A percentile compares a stretch with the other conserved stretches of the same genome.
Evolutionary conservation across 257 asterid species (phyloP).

Genomic region (Jasminum sambac): DNA sequence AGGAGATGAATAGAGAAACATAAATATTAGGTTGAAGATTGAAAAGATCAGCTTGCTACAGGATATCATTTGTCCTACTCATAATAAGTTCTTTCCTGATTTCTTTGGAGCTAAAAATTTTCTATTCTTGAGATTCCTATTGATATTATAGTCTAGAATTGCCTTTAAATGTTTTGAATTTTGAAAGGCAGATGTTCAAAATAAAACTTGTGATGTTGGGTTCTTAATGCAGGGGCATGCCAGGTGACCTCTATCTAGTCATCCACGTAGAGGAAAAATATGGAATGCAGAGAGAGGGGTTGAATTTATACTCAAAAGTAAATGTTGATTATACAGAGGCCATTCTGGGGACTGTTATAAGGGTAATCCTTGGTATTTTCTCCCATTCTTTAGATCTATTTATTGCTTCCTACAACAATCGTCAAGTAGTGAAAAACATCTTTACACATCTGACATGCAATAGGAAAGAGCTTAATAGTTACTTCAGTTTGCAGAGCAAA

Average conservation of each 20-base stretch:
- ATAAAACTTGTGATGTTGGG: conserved; percentile 22
- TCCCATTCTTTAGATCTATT: background rate
- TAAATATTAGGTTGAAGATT: background rate
- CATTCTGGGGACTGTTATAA: conserved; percentile 72
- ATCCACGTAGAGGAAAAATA: conserved; percentile 62
- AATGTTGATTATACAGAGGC: conserved; percentile 83
- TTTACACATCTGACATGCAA: background rate
- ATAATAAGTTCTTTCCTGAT: background rate
- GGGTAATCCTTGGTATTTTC: conserved; percentile 42
- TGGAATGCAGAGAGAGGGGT: conserved; percentile 85
- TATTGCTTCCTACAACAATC: background rate
- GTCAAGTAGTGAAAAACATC: background rate
- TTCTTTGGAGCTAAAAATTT: conserved; percentile 13
- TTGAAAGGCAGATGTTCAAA: conserved; percentile 1
- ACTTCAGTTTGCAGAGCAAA: background rate
- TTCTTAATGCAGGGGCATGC: conserved; percentile 54
- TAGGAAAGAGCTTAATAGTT: background rate
- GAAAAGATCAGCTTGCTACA: background rate
- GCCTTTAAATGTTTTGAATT: background rate
- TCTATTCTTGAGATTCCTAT: background rate
- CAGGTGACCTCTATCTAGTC: conserved; percentile 81
- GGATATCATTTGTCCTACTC: background rate
- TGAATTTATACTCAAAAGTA: conserved; percentile 75
- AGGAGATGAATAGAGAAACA: background rate
- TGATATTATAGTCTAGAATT: background rate